These are phyloP conservation scores for Lodderomyces elongisporus DNA, from an alignment of 1,139 yeast species.

Conservation along the genomic window DNA sequence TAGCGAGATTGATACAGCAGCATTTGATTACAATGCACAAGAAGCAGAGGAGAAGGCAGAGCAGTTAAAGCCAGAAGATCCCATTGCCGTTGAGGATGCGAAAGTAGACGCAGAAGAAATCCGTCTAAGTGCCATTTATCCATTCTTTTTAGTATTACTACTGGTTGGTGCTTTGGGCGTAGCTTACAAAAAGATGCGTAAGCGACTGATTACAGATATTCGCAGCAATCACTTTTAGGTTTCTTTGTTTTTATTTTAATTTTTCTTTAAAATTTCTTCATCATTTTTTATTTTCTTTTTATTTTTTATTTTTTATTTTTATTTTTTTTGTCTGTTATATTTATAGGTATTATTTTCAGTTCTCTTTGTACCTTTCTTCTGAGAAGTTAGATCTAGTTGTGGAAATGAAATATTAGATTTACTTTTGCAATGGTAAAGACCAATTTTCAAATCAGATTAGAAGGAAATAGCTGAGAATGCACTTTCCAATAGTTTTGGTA, in stretches of 20 bases:
- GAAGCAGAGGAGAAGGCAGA: slow-evolving; percentile 8
- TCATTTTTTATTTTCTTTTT: too few species aligned
- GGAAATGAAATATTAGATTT: too few species aligned
- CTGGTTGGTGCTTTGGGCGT: slow-evolving; percentile 14
- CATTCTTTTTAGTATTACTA: slow-evolving; percentile 16
- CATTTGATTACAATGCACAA: slow-evolving; percentile 8
- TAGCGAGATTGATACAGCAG: slow-evolving; percentile 13
- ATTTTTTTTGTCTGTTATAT: too few species aligned
- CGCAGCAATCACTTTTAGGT: too few species aligned
- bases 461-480: not conserved
- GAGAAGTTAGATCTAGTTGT: too few species aligned
- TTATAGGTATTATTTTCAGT: too few species aligned
- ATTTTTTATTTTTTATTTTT: too few species aligned
- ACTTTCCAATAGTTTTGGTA: slow-evolving; percentile 47
- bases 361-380: too few species aligned
- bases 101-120: slow-evolving; percentile 10
- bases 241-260: too few species aligned
- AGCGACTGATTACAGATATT: slow-evolving; percentile 26
- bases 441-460: too few species aligned
- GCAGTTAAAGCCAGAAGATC: slow-evolving; percentile 1
- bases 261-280: too few species aligned
- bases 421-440: too few species aligned
- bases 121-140: slow-evolving; percentile 10
- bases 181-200: slow-evolving; percentile 17
- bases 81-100: not conserved